Conservation (phyloP, 345 rosid genomes). For the Durio zibethinus region DNA sequence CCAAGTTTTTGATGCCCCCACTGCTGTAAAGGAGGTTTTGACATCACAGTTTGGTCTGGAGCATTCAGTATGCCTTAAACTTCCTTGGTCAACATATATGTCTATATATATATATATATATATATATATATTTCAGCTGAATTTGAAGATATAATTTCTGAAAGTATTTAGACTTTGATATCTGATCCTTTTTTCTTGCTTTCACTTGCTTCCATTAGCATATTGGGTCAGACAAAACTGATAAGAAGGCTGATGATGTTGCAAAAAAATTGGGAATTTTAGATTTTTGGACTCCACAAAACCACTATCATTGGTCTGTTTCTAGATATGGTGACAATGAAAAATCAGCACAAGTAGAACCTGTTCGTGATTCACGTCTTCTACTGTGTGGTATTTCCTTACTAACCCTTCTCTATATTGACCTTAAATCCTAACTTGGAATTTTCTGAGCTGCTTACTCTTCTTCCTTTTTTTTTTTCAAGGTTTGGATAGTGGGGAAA, state of each 20-base stretch:
- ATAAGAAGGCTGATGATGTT: conserved; percentile 78
- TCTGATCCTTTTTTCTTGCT: conserved; percentile 1
- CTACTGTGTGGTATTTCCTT: conserved; percentile 52
- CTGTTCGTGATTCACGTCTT: conserved; percentile 71
- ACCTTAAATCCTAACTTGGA: neutral
- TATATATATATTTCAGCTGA: conserved; percentile 3
- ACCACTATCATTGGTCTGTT: conserved; percentile 79
- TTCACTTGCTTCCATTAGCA: conserved; percentile 37
- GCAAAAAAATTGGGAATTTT: conserved; percentile 51
- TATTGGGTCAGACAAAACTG: conserved; percentile 80
- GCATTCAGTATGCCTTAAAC: conserved; percentile 51
- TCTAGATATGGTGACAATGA: conserved; percentile 83
- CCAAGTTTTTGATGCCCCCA: conserved; percentile 92
- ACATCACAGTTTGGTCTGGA: conserved; percentile 71
- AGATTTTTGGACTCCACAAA: conserved; percentile 95
- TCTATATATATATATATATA: no score
- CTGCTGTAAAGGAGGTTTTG: conserved; percentile 82
- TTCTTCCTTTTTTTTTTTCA: conserved; percentile 3
- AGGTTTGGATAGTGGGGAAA: conserved; percentile 72
- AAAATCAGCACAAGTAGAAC: conserved; percentile 65
- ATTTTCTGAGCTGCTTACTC: neutral
- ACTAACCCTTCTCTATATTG: neutral
- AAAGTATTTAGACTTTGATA: neutral
- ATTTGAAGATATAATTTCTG: neutral
- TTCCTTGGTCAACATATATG: conserved; percentile 15